phyloP scores from a whole-genome alignment of 306 rosid genomes.

The Inga laurina region DNA sequence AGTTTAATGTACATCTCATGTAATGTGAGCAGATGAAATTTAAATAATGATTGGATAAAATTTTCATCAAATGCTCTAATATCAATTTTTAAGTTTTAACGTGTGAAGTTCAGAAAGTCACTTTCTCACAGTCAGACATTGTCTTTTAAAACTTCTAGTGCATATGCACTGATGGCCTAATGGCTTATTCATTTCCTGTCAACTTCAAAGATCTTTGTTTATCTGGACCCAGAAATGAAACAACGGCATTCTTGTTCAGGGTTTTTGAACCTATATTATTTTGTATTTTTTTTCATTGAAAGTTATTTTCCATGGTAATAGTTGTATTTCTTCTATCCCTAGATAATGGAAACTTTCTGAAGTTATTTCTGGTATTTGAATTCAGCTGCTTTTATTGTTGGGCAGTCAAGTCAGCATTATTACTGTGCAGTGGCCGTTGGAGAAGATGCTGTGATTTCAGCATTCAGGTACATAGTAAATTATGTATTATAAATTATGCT shows the following conservation, averaged over 20 bases:
- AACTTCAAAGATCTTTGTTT: constrained; percentile 13
- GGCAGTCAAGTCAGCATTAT: constrained; percentile 94
- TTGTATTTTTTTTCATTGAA: background rate
- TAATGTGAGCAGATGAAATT: constrained; percentile 1
- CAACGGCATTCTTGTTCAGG: constrained; percentile 7
- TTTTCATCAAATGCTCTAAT: background rate
- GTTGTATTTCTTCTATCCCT: constrained; percentile 26
- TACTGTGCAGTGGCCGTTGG: constrained; percentile 95
- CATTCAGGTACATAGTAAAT: constrained; percentile 71
- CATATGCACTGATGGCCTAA: background rate
- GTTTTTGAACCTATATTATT: constrained; percentile 12
- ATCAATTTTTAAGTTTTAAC: background rate
- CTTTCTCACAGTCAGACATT: constrained; percentile 5
- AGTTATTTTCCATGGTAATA: constrained; percentile 23
- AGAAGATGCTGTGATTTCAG: constrained; percentile 94
- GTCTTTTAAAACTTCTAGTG: constrained; percentile 8
- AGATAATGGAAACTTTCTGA: constrained; percentile 74
- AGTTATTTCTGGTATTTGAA: constrained; percentile 89
- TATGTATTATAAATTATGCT: background rate
- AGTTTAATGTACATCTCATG: constrained; percentile 22
- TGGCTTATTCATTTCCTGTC: constrained; percentile 16
- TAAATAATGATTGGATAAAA: constrained; percentile 7
- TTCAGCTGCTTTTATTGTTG: constrained; percentile 99
- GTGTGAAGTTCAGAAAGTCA: background rate
- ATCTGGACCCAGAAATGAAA: constrained; percentile 2